Conservation (phyloP, 2,329 filamentous ascomycete species). For the Colletotrichum navitas region DNA sequence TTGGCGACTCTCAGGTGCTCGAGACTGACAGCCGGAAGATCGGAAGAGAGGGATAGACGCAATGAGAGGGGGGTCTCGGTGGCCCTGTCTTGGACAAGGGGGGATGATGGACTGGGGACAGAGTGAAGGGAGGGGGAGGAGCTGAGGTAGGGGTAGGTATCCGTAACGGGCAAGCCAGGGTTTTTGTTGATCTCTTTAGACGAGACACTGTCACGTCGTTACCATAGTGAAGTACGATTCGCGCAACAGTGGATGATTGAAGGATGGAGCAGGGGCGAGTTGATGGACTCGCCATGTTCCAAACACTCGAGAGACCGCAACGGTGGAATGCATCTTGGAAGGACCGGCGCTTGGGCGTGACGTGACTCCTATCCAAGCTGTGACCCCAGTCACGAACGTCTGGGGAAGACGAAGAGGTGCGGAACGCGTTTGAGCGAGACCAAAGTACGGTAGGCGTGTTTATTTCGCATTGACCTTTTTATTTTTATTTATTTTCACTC, state of each 20-base stretch:
- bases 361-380: slow-evolving; percentile 8
- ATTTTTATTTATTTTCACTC: too few relatives aligned
- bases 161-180: slow-evolving; percentile 20
- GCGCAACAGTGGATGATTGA: background rate
- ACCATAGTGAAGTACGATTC: slow-evolving; percentile 4
- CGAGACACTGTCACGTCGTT: slow-evolving; percentile 39
- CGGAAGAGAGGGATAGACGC: slow-evolving; percentile 6
- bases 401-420: slow-evolving; percentile 19
- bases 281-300: background rate
- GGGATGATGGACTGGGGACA: background rate
- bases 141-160: slow-evolving; percentile 39
- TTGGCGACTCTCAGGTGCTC: background rate
- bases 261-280: background rate
- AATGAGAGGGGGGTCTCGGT: slow-evolving; percentile 33
- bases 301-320: background rate
- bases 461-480: background rate
- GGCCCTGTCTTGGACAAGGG: slow-evolving; percentile 29
- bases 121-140: slow-evolving; percentile 7
- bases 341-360: slow-evolving; percentile 16
- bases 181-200: slow-evolving; percentile 35
- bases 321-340: background rate
- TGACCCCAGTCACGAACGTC: slow-evolving; percentile 13
- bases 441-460: background rate
- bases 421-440: background rate
- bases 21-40: background rate